Evolutionary conservation across 306 rosid species (phyloP), one percentile per base, ranked within the genome.

Genomic region (Castanopsis chinensis): DNA sequence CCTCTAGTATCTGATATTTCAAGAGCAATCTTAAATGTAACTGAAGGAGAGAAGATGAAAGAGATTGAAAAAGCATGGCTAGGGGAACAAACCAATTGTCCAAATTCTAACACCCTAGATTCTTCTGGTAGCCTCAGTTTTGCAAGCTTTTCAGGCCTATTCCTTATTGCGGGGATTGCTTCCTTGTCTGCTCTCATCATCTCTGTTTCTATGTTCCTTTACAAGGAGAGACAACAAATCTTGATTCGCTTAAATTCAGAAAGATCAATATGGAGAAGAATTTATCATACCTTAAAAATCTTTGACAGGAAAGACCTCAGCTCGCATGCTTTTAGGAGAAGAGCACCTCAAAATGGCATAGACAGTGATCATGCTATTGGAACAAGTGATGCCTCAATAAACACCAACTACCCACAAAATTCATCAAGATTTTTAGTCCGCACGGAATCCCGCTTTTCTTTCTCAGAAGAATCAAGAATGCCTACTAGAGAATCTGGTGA

Each of bases 1-100:
- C 89, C 94, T 54, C 79, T 92, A 15, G 84, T 80, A 1, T 71
- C 76, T 1, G 90, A 90, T 58, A 72, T 90, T 33, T 92, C 97
- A 41, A 86, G 85, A 53, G 90, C 88, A 54, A 81, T 92, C 37
- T 71, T 90, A 19, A 83, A 80, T 7, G 83, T 90, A 78, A 85
- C 87, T 0, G 90, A 85, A n/a, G 90, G 92, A 76, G 86, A 82
- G 2, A 75, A 23, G 63, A 86, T 90, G 86, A 80, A 49, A 74
- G 27, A 41, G 21, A 89, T 87, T 14, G 89, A 90, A 78, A 57
- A 71, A 0, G 74, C 57, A 52, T 87, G 93, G 91, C 78, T 90
- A 30, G 79, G 45, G 10, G 30, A 81, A 15, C 17, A 52, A 32
- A 54, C 18, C n/a, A 65, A 1, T 43, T 87, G 88, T 27, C 52